Percentiles rank a stretch among this genome's conserved stretches.
These are phyloP conservation scores for Aspergillus cavernicola DNA, from an alignment of 495 filamentous ascomycete species.

Conservation along the genomic window DNA sequence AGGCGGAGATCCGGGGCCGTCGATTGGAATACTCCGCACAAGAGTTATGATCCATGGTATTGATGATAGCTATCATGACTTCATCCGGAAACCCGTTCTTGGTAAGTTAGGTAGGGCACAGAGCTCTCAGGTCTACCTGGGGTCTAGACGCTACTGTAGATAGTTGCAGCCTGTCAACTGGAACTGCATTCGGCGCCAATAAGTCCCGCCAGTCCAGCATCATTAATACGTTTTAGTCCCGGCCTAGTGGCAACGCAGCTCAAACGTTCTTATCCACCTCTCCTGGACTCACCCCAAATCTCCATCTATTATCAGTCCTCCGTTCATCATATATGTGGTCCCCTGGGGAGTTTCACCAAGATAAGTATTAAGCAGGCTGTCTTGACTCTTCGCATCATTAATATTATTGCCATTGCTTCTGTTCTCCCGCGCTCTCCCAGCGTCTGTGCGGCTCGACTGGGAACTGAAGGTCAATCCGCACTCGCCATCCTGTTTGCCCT, in stretches of 20 bases:
- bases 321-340: not conserved
- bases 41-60: not conserved
- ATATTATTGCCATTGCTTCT: too few relatives aligned
- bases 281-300: not conserved
- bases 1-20: not conserved
- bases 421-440: not conserved
- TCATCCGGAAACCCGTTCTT: not conserved
- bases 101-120: not conserved
- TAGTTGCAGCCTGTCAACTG: not conserved
- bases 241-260: constrained; percentile 6
- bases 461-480: not conserved
- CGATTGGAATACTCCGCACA: not conserved
- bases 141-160: not conserved
- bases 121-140: not conserved
- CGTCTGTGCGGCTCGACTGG: not conserved
- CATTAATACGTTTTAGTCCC: constrained; percentile 5
- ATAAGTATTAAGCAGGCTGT: too few relatives aligned
- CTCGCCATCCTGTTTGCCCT: not conserved
- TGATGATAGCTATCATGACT: not conserved
- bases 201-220: too few relatives aligned
- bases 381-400: not conserved
- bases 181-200: not conserved
- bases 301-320: not conserved
- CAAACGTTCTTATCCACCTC: not conserved
- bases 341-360: too few relatives aligned